A percentile compares a stretch with the other conserved stretches of the same genome.
Evolutionary conservation across 2,329 filamentous ascomycete genomes (phyloP).

Genomic region (Phaeosphaeriaceae sp.): DNA sequence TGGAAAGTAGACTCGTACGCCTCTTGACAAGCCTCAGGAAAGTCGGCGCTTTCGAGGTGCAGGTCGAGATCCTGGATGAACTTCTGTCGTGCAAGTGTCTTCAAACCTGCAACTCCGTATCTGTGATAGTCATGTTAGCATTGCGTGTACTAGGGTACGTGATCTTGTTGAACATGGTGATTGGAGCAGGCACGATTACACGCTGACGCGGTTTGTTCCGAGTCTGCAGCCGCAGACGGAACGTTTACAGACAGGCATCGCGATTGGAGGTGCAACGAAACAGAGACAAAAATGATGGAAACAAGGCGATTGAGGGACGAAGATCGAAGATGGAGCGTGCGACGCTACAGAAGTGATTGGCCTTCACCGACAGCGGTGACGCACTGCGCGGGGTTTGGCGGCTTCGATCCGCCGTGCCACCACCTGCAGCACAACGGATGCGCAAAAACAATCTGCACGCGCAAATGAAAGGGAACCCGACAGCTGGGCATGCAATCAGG

Average conservation of each 20-base stretch:
- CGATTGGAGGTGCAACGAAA: constrained; percentile 26
- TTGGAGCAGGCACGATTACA: constrained; percentile 14
- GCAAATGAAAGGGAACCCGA: constrained; percentile 12
- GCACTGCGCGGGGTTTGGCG: constrained; percentile 41
- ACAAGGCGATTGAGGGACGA: constrained; percentile 2
- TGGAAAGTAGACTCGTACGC: constrained; percentile 59
- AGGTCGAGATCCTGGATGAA: constrained; percentile 55
- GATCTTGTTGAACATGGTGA: constrained; percentile 5
- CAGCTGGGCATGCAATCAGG: constrained; percentile 19
- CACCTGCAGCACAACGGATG: constrained; percentile 22
- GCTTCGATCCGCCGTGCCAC: constrained; percentile 28
- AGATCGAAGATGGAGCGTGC: constrained; percentile 17
- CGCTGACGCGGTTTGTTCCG: constrained; percentile 30
- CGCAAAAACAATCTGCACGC: constrained; percentile 18
- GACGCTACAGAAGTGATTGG: constrained; percentile 29
- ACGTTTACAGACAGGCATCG: constrained; percentile 5
- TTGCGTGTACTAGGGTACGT: constrained; percentile 8
- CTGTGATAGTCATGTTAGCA: constrained; percentile 39
- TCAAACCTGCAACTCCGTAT: constrained; percentile 57
- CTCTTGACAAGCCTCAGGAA: constrained; percentile 57
- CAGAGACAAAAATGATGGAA: constrained; percentile 7
- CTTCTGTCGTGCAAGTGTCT: constrained; percentile 54
- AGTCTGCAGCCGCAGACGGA: constrained; percentile 11
- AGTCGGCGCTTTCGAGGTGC: constrained; percentile 53
- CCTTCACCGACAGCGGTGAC: constrained; percentile 26